Conservation (phyloP, 257 asterid genomes). For the Solanum dulcamara region DNA sequence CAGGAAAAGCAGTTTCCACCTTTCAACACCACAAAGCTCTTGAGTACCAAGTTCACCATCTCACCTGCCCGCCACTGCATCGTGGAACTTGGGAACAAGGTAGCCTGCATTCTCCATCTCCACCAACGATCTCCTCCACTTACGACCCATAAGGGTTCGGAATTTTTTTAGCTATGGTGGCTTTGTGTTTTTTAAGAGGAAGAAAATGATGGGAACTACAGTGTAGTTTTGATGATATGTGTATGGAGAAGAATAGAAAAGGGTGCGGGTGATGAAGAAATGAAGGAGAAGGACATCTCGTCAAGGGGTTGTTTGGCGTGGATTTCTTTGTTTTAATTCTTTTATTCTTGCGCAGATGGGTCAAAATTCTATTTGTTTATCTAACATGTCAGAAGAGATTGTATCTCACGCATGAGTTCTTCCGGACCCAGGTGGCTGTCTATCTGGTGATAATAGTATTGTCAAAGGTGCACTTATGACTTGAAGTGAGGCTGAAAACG, state of each 20-base stretch:
- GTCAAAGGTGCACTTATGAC: neutral
- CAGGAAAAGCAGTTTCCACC: neutral
- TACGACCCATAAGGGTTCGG: neutral
- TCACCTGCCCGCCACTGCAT: neutral
- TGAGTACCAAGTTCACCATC: neutral
- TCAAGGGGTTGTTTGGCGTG: neutral
- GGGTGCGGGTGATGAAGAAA: neutral
- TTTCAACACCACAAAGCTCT: neutral
- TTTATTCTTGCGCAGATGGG: neutral
- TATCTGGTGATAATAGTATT: neutral
- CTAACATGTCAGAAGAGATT: neutral
- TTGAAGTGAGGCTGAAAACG: neutral
- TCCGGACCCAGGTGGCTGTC: neutral
- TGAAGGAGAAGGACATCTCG: neutral
- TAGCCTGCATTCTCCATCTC: neutral
- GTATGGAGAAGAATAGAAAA: neutral
- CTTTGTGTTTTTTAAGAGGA: neutral
- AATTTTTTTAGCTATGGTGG: neutral
- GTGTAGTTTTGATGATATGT: neutral
- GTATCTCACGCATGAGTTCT: neutral
- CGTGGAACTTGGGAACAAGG: neutral
- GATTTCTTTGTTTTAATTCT: neutral
- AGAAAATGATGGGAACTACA: neutral
- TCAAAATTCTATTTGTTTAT: neutral
- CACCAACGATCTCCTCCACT: neutral